Evolutionary conservation across 1,284 basidiomycete genomes (phyloP).

Genomic region (Ceratobasidium sp.): DNA sequence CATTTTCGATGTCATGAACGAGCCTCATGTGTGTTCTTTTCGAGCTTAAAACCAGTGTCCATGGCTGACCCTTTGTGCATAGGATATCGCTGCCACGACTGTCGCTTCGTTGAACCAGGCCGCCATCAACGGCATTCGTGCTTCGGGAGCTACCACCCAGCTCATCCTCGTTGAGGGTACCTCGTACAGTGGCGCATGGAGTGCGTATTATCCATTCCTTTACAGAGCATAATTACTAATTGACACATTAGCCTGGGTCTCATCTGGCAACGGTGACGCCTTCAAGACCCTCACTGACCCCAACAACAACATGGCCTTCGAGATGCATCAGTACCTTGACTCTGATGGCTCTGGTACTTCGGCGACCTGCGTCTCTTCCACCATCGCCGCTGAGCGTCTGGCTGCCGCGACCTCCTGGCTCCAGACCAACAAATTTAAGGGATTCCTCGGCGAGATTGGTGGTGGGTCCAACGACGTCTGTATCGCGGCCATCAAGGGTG

Average conservation of each 20-base stretch:
- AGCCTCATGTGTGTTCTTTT: constrained; percentile 64
- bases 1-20: constrained; percentile 71
- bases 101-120: constrained; percentile 64
- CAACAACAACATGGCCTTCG: constrained; percentile 72
- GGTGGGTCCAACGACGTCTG: constrained; percentile 68
- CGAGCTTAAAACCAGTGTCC: constrained; percentile 59
- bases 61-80: constrained; percentile 52
- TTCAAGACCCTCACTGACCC: constrained; percentile 70
- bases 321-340: constrained; percentile 80
- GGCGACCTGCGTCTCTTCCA: constrained; percentile 68
- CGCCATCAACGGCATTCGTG: constrained; percentile 73
- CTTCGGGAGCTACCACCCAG: constrained; percentile 70
- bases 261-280: constrained; percentile 55
- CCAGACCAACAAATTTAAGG: constrained; percentile 70
- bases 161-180: constrained; percentile 63
- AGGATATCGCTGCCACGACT: constrained; percentile 40
- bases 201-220: constrained; percentile 50
- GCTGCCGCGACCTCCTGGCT: constrained; percentile 71
- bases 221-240: background rate
- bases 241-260: background rate
- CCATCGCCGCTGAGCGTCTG: constrained; percentile 71
- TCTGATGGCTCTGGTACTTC: constrained; percentile 73
- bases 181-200: constrained; percentile 59
- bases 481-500: constrained; percentile 68
- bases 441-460: constrained; percentile 75